Conservation (phyloP, 495 filamentous ascomycete genomes). For the Podospora pseudoanserina region DNA sequence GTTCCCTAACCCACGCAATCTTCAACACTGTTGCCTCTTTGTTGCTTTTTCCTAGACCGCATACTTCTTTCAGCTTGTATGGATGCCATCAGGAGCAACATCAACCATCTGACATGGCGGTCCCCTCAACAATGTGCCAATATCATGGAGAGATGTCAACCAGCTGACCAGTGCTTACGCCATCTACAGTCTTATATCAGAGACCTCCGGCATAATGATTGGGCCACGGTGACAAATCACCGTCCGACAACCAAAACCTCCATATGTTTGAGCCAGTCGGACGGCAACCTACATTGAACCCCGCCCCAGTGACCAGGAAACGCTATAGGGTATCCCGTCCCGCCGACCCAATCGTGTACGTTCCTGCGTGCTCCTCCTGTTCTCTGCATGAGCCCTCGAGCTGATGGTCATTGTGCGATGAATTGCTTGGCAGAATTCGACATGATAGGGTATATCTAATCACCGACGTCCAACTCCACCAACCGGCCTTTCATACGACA, state of each 20-base stretch:
- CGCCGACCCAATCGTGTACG: neutral
- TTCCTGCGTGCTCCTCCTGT: neutral
- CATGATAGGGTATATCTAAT: neutral
- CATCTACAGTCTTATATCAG: neutral
- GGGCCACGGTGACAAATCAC: neutral
- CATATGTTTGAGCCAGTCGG: neutral
- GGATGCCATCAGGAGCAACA: neutral
- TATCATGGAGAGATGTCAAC: neutral
- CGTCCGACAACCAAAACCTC: neutral
- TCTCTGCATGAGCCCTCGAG: neutral
- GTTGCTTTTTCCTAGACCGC: neutral
- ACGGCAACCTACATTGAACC: neutral
- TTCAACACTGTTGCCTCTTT: neutral
- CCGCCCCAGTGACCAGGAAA: neutral
- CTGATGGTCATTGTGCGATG: neutral
- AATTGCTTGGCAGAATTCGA: neutral
- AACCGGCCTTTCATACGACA: neutral
- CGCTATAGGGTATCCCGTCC: neutral
- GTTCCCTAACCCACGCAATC: neutral
- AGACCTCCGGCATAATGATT: neutral
- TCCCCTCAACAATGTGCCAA: neutral
- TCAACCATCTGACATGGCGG: neutral
- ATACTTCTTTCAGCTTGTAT: neutral
- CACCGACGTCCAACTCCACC: neutral
- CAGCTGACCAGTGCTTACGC: neutral